Evolutionary conservation across 116 monocot genomes (phyloP).

Genomic region (Cymodocea nodosa): DNA sequence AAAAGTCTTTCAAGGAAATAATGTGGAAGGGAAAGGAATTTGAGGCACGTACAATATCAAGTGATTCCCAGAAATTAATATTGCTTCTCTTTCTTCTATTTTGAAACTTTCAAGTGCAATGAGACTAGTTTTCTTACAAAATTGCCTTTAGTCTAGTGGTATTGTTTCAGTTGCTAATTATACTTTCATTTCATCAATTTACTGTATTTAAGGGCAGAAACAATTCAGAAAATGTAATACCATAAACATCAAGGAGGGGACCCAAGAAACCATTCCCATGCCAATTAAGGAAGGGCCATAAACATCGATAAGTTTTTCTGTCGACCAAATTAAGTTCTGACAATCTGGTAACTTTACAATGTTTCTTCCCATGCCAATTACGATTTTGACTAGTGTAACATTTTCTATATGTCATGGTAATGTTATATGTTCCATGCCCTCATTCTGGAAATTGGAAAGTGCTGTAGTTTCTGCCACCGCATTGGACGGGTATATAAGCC

Average conservation of each 20-base stretch:
- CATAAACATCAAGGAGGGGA: slow-evolving; percentile 6
- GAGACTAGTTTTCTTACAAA: background rate
- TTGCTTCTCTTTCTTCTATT: background rate
- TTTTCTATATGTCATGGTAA: no score
- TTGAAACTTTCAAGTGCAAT: background rate
- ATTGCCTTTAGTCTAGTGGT: background rate
- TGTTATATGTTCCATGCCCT: no score
- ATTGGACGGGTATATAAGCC: no score
- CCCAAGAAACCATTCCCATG: slow-evolving; percentile 14
- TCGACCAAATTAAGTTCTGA: no score
- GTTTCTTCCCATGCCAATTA: no score
- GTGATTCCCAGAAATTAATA: background rate
- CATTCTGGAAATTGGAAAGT: no score
- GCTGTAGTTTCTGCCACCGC: no score
- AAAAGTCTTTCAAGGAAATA: slow-evolving; percentile 90
- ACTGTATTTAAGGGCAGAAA: slow-evolving; percentile 28
- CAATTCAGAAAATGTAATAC: slow-evolving; percentile 38
- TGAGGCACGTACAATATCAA: slow-evolving; percentile 45
- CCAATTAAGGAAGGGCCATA: background rate
- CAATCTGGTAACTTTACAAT: no score
- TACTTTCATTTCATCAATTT: background rate
- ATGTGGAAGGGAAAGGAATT: slow-evolving; percentile 85
- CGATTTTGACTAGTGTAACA: no score
- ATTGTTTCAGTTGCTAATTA: background rate
- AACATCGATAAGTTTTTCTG: no score